Percentiles rank a stretch among this genome's conserved stretches.
These are phyloP conservation scores for Penicilliopsis zonata DNA, from an alignment of 495 filamentous ascomycete species.

Conservation along the genomic window DNA sequence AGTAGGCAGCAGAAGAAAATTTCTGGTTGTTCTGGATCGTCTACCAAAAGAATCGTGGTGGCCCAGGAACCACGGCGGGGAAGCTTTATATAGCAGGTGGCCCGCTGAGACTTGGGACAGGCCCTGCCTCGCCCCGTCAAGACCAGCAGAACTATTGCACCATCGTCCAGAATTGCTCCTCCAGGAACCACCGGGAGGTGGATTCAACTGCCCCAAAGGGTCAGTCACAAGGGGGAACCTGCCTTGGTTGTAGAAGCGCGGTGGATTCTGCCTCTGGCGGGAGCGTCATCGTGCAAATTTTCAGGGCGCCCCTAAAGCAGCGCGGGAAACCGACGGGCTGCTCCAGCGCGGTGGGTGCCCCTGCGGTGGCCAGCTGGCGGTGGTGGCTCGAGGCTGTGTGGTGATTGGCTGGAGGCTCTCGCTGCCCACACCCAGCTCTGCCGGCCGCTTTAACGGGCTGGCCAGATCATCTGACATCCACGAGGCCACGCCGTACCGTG, in stretches of 20 bases:
- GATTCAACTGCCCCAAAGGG: background rate
- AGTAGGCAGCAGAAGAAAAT: too few relatives aligned
- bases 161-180: constrained; percentile 1
- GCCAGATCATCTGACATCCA: constrained; percentile 20
- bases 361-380: too few relatives aligned
- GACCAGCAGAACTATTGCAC: constrained; percentile 2
- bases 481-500: constrained; percentile 6
- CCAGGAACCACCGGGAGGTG: constrained; percentile 1
- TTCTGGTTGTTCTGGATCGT: too few relatives aligned
- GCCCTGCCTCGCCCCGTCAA: background rate
- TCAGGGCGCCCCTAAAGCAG: too few relatives aligned
- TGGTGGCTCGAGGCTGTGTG: too few relatives aligned
- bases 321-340: too few relatives aligned
- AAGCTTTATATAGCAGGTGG: constrained; percentile 2
- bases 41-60: background rate
- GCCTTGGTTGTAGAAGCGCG: background rate
- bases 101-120: background rate
- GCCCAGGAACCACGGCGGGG: background rate
- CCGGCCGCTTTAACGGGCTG: constrained; percentile 2
- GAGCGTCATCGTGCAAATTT: too few relatives aligned
- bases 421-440: constrained; percentile 1
- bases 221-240: constrained; percentile 1
- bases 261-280: too few relatives aligned
- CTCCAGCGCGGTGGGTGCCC: too few relatives aligned
- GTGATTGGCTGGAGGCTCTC: too few relatives aligned